Evolutionary conservation across 441 rosid genomes (phyloP), one percentile per base, ranked within the genome.

Genomic region (Populus hybrid): DNA sequence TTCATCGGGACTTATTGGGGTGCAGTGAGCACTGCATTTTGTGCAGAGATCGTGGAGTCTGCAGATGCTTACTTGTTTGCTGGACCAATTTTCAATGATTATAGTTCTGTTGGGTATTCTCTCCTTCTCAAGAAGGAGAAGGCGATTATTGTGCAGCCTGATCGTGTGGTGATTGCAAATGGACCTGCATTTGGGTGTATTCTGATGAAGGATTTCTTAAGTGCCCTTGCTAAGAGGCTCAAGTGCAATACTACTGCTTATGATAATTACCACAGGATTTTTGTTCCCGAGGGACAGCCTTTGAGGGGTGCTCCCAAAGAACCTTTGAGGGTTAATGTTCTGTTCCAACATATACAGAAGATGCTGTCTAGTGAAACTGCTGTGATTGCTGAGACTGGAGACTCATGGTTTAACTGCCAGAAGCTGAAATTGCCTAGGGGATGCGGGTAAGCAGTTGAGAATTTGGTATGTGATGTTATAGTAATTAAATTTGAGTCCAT

Each of bases 351-450:
- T 77, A 88, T 94, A 67, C 97, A 94, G 77, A 91, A 89, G 57
- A 82, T 91, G 92, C 83, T 93, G 74, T 93, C 98, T 30, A 2
- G 87, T 79, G 89, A 89, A 53, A 89, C 93, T 9, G 95, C 95
- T 9, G 93, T 94, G 83, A 89, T 94, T 81, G 97, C 98, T 69
- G 98, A 94, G 81, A 93, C 98, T 0, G 98, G 98, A 32, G 98
- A 94, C 84, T 94, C 98, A 21, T 94, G 98, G 98, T 94, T 94
- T 71, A 94, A 93, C 70, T 93, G 98, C 79, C 98, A 90, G 89
- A 94, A 94, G 82, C 95, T 94, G 40, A 91, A 84, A 87, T 82
- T 94, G 75, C 98, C 98, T 0, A 67, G 70, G 75, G 98, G 91
- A 85, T 94, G 98, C 57, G 97, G 98, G 95, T 92, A 76, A 79